Evolutionary conservation across 495 filamentous ascomycete species (phyloP).

Genomic region (Talaromyces proteolyticus): DNA sequence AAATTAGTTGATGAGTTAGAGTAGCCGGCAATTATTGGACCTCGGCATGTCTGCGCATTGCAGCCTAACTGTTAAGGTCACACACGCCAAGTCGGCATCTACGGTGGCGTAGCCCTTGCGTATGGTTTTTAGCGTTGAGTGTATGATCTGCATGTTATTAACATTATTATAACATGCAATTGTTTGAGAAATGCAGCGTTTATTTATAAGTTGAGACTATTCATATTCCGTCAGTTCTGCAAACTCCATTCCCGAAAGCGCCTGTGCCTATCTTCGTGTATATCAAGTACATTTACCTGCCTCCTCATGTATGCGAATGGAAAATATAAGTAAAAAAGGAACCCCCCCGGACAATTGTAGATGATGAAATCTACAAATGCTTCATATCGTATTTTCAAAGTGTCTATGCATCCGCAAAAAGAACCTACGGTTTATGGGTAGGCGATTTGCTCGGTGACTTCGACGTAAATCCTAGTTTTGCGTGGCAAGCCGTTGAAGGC

Average conservation of each 20-base stretch:
- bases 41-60: background rate
- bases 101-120: too few species aligned
- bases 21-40: background rate
- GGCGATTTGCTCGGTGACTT: background rate
- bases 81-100: too few species aligned
- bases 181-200: too few species aligned
- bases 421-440: background rate
- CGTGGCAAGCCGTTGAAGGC: constrained; percentile 5
- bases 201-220: too few species aligned
- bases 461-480: background rate
- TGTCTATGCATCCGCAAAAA: background rate
- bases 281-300: too few species aligned
- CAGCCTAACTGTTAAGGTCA: too few species aligned
- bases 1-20: background rate
- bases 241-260: background rate
- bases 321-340: too few species aligned
- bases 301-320: too few species aligned
- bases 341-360: background rate
- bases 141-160: too few species aligned
- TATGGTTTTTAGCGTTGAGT: too few species aligned
- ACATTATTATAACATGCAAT: too few species aligned
- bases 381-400: too few species aligned
- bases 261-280: background rate
- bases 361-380: background rate
- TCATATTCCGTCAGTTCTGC: background rate